Conservation (phyloP, 2,329 filamentous ascomycete genomes). For the Sporothrix dimorphospora region DNA sequence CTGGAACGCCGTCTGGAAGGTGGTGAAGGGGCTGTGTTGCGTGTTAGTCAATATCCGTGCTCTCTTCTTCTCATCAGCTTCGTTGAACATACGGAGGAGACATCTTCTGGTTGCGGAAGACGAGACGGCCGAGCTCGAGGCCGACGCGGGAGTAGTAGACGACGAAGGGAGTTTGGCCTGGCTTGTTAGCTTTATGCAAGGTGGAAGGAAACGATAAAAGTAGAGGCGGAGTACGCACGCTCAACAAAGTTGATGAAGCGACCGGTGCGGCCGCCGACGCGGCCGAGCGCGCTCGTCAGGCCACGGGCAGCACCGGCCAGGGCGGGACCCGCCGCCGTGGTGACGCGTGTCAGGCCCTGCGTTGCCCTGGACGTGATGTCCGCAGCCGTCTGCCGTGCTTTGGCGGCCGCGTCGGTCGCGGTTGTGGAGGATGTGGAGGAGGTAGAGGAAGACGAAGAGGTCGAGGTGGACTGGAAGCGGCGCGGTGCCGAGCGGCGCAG, state of each 20-base stretch:
- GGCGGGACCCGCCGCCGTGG: conserved; percentile 77
- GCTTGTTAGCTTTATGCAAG: too few relatives aligned
- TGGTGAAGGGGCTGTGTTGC: conserved; percentile 66
- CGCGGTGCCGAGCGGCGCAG: conserved; percentile 47
- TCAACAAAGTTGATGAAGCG: conserved; percentile 78
- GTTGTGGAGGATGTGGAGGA: conserved; percentile 54
- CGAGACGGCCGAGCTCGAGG: conserved; percentile 83
- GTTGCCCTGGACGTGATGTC: conserved; percentile 67
- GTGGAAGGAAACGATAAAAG: too few relatives aligned
- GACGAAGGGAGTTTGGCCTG: conserved; percentile 83
- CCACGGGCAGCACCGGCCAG: conserved; percentile 73
- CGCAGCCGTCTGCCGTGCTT: conserved; percentile 47
- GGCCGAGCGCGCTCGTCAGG: conserved; percentile 67
- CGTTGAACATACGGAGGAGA: conserved; percentile 83
- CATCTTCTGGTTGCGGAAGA: conserved; percentile 90
- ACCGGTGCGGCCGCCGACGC: conserved; percentile 82
- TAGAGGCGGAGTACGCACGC: conserved; percentile 63
- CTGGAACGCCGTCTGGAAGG: conserved; percentile 87
- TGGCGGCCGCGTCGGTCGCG: conserved; percentile 49
- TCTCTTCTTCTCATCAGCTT: not conserved
- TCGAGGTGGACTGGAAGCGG: conserved; percentile 63
- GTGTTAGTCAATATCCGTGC: not conserved
- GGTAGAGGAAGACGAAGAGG: conserved; percentile 44
- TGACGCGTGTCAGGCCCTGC: conserved; percentile 80
- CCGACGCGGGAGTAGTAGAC: conserved; percentile 92